Evolutionary conservation across 73 alveolate species (phyloP).

Genomic region (Tetrahymena malaccensis): DNA sequence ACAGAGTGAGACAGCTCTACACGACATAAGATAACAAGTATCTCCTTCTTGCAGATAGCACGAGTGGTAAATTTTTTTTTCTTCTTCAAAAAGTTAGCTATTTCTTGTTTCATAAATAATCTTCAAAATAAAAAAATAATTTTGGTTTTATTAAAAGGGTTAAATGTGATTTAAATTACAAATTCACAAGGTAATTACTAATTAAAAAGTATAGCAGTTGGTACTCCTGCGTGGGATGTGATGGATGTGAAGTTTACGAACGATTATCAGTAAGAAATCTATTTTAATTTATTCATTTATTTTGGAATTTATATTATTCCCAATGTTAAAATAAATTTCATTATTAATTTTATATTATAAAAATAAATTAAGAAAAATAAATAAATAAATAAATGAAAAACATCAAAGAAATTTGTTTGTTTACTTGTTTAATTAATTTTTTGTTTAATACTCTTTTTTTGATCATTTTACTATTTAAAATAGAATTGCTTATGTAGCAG

Average conservation of each 20-base stretch:
- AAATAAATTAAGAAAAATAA: no score
- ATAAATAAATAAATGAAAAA: no score
- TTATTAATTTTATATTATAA: no score
- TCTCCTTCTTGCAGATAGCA: not conserved
- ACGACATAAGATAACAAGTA: not conserved
- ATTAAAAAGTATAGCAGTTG: not conserved
- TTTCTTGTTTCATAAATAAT: no score
- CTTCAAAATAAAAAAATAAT: not conserved
- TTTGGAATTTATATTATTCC: no score
- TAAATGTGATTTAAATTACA: not conserved
- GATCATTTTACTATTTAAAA: no score
- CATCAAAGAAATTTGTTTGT: no score
- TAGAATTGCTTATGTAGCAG: not conserved
- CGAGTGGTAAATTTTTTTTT: not conserved
- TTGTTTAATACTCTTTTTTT: no score
- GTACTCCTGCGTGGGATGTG: not conserved
- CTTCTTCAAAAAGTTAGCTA: no score
- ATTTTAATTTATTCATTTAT: not conserved
- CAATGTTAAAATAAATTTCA: no score
- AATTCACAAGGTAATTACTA: not conserved
- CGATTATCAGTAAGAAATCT: not conserved
- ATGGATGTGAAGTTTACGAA: not conserved
- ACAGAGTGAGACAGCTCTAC: not conserved
- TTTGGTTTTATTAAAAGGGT: not conserved
- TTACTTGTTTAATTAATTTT: no score